A percentile compares a stretch with the other conserved stretches of the same genome.
phyloP scores from a whole-genome alignment of 2,329 filamentous ascomycete genomes.

The Trichothecium sympodiale region DNA sequence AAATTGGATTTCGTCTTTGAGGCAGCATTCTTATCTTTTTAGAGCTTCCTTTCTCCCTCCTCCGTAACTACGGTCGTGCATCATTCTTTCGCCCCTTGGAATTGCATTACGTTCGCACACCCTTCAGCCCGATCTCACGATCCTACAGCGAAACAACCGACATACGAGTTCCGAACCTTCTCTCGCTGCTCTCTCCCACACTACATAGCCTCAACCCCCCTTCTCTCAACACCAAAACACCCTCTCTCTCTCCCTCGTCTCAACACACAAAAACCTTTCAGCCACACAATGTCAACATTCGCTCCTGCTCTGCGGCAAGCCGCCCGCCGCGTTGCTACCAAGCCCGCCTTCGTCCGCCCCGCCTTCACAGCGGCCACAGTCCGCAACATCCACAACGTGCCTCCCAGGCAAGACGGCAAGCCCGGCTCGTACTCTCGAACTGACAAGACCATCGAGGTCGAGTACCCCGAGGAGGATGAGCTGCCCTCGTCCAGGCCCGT shows the following conservation, averaged over 20 bases:
- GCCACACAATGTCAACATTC: slow-evolving; percentile 6
- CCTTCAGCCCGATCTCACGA: slow-evolving; percentile 2
- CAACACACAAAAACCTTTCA: no score
- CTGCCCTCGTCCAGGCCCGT: slow-evolving; percentile 62
- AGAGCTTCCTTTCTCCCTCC: background rate
- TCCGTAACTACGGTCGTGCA: background rate
- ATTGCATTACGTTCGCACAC: background rate
- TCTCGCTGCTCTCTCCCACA: no score
- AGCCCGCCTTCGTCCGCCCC: slow-evolving; percentile 9
- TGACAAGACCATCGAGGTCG: slow-evolving; percentile 64
- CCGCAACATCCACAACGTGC: slow-evolving; percentile 20
- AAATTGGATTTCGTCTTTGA: background rate
- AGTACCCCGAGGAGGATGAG: slow-evolving; percentile 65
- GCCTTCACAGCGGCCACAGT: slow-evolving; percentile 11
- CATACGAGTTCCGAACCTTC: no score
- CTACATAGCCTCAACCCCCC: no score
- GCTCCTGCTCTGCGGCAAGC: slow-evolving; percentile 17
- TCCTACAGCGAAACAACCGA: slow-evolving; percentile 4
- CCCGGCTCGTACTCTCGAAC: slow-evolving; percentile 67
- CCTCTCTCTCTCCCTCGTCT: no score
- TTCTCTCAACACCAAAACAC: no score
- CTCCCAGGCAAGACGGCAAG: slow-evolving; percentile 23
- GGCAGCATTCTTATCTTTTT: background rate
- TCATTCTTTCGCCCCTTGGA: background rate
- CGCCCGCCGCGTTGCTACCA: slow-evolving; percentile 13